Evolutionary conservation across 2,329 filamentous ascomycete species (phyloP).

Genomic region (Penicillium sp.): DNA sequence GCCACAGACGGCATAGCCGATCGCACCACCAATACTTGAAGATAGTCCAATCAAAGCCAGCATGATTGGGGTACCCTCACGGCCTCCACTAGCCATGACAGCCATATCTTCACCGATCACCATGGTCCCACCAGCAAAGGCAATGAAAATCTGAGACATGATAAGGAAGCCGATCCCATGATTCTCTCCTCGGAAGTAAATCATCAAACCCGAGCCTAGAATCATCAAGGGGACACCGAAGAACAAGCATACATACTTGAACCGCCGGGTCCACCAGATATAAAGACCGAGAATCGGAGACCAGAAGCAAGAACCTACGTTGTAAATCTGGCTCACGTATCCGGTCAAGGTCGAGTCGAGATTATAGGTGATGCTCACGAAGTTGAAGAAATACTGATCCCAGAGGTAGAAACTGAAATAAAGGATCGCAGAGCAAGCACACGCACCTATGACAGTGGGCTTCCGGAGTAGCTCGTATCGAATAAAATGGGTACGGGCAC

Average conservation of each 20-base stretch:
- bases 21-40: slow-evolving; percentile 21
- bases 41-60: slow-evolving; percentile 23
- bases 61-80: slow-evolving; percentile 24
- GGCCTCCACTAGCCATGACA: slow-evolving; percentile 22
- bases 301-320: slow-evolving; percentile 22
- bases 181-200: slow-evolving; percentile 22
- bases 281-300: slow-evolving; percentile 19
- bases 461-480: slow-evolving; percentile 23
- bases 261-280: slow-evolving; percentile 18
- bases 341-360: slow-evolving; percentile 19
- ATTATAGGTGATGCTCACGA: slow-evolving; percentile 22
- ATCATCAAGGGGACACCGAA: slow-evolving; percentile 22
- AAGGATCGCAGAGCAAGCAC: slow-evolving; percentile 17
- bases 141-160: slow-evolving; percentile 24
- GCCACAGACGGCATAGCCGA: slow-evolving; percentile 24
- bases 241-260: slow-evolving; percentile 22
- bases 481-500: slow-evolving; percentile 23
- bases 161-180: slow-evolving; percentile 19
- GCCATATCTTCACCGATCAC: slow-evolving; percentile 24
- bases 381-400: slow-evolving; percentile 24
- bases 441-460: slow-evolving; percentile 25
- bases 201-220: slow-evolving; percentile 23
- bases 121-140: slow-evolving; percentile 20
- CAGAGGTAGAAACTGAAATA: slow-evolving; percentile 29
- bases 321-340: slow-evolving; percentile 26